Base-by-base conservation (phyloP, 345 rosid genomes). In the Gossypioides kirkii region DNA sequence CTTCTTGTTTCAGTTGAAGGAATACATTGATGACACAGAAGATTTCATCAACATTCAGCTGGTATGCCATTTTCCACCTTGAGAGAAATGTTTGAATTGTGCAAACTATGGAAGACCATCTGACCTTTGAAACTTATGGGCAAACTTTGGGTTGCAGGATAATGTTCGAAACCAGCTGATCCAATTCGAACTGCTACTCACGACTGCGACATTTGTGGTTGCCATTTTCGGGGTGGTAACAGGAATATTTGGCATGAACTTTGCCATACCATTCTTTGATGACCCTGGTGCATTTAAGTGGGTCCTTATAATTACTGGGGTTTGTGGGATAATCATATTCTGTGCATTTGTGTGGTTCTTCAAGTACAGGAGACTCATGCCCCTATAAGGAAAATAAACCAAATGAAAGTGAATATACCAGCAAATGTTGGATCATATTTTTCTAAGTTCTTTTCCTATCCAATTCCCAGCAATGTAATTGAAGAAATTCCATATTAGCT, bases 151-250 rank as follows among this genome's bases (percentile, higher is more conserved):
- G 13, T 62, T 80, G 82, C 85, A 95, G 97, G 98, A 92, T 77
- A 95, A 91, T 77, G 99, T 95, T 56, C 88, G 98, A 73, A 95
- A 95, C 81, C 98, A 95, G 79, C 88, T 95, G 80, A 95, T 92
- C 84, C 99, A 95, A 18, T 95, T 92, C 60, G 99, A 95, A 87
- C 87, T 95, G 74, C 86, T 95, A 11, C 87, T 95, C n/a, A 92
- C 99, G 0, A 92, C 99, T 0, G 98, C 97, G 0, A 92, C 98
- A 2, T 92, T 95, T 52, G 98, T 95, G 38, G 99, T 89, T 14
- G 97, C 99, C 49, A 91, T 95, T 52, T 95, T 95, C 70, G 99
- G 97, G 59, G 99, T 95, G 4, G 99, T 95, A 52, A 96, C 98
- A 2, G 98, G 99, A 76, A 79, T 95, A 63, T 95, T 95, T 76